Base-by-base conservation (phyloP, 2,329 filamentous ascomycete species). In the Drechslera avenae region DNA sequence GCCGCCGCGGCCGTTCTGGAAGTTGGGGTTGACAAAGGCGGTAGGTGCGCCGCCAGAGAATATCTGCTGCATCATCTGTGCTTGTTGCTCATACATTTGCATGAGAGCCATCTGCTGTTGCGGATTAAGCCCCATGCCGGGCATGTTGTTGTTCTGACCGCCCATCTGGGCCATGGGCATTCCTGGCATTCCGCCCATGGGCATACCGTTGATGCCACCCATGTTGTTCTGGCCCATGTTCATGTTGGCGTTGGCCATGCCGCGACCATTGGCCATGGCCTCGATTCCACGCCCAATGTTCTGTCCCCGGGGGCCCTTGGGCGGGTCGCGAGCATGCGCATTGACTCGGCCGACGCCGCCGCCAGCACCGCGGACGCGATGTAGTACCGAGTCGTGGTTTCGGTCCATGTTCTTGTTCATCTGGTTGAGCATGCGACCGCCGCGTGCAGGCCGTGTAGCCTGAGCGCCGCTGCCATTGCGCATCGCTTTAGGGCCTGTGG, bases 401-500 rank as follows among this genome's bases (percentile, higher is more conserved):
- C 93, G 86, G 64, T 95, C 90, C 84, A 96, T 86, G 12, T 86
- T 85, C 66, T 90, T 90, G 69, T 88, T 86, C 69, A 95, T 83
- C 62, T 97, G 91, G 41, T 91, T 90, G 49, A 97, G 81, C 80
- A 97, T 86, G 55, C 90, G 86, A 72, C 91, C 91, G 34, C 63
- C 60, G 60, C 90, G 86, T 52, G 64, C 75, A 46, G 69, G 75
- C 46, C 46, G 65, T 17, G 48, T 49, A 54, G 58, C 49, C 45
- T 62, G 59, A 14, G 57, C 46, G 21, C 66, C 68, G 63, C 78
- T 83, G 44, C 84, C 84, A 71, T 88, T 90, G 67, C 94, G 89
- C 91, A 97, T 96, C 28, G 92, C 91, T 73, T 92, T 94, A 14
- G 94, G 94, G 49, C 93, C 94, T 43, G 91, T 97, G 8, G 94